Evolutionary conservation across 257 asterid species (phyloP), one percentile per base, ranked within the genome.

Genomic region (Forsythia viridissima): DNA sequence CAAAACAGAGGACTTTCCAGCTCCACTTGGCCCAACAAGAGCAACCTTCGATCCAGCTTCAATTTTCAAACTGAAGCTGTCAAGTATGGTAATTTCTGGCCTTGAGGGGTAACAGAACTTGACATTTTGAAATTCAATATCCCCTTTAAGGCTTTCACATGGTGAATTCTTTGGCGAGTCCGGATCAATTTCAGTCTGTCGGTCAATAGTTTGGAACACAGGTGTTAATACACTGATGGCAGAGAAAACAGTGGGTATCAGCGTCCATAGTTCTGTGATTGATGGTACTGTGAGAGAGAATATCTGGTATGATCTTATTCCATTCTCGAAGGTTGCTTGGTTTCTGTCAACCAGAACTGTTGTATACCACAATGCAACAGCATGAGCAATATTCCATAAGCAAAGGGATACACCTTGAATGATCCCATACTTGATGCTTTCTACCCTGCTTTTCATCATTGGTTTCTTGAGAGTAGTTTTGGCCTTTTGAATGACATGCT

Each of bases 211-310:
- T 73, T 89, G 88, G 80, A 88, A 90, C 43, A 84, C 93, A 5
- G 94, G 96, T 55, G 94, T 89, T 72, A 90, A 85, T 44, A 92
- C 79, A 69, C 90, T 86, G 79, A 91, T 87, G 77, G 97, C 96
- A 43, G 97, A 89, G 86, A 89, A 61, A 76, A 90, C 93, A 38
- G 92, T 88, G 43, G 98, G 96, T 79, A 92, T 86, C 78, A 93
- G 80, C n/a, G 92, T 90, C 98, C 93, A 90, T 61, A 89, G 81
- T 80, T 93, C 96, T 37, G 97, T 90, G 82, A 93, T 89, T 79
- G 98, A 92, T 70, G 96, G 96, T 42, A 90, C 96, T 37, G 94
- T 91, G 82, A 90, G 90, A 37, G 97, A 90, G 89, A 90, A 93
- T 80, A 92, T 89, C 85, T 90, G 96, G 82, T 91, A 90, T 30